These are phyloP conservation scores for Gonapodya prolifera DNA, from an alignment of 192 early-diverging fungal genomes.

Conservation along the genomic window DNA sequence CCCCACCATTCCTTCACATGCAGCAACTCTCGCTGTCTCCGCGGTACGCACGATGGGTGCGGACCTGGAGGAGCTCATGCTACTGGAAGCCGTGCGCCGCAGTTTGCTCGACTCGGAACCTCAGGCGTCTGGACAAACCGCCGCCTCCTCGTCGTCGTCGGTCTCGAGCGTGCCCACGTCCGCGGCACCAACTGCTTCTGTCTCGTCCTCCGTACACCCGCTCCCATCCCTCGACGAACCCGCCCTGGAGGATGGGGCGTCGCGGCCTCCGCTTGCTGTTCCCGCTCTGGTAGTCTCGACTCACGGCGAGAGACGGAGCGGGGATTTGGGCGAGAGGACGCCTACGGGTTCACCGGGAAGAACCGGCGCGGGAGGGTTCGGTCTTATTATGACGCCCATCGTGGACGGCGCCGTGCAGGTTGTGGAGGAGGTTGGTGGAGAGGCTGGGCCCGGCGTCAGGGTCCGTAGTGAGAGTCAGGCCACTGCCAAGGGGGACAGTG, in stretches of 20 bases:
- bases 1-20: background rate
- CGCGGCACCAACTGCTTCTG: background rate
- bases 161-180: background rate
- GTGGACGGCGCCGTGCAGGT: too few relatives aligned
- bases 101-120: constrained; percentile 39
- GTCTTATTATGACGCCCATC: too few relatives aligned
- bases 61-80: constrained; percentile 82
- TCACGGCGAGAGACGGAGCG: background rate
- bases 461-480: too few relatives aligned
- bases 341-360: too few relatives aligned
- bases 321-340: background rate
- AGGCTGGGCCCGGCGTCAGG: too few relatives aligned
- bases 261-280: background rate
- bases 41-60: constrained; percentile 54
- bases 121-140: background rate
- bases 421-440: too few relatives aligned
- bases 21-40: background rate
- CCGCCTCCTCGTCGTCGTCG: background rate
- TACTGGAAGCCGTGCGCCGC: constrained; percentile 80
- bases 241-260: background rate
- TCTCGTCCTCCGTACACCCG: background rate
- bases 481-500: too few relatives aligned
- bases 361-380: too few relatives aligned
- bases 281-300: background rate
- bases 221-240: background rate